Evolutionary conservation across 169 alveolate genomes (phyloP), one percentile per base, ranked within the genome.

Genomic region (Eimeria maxima): DNA sequence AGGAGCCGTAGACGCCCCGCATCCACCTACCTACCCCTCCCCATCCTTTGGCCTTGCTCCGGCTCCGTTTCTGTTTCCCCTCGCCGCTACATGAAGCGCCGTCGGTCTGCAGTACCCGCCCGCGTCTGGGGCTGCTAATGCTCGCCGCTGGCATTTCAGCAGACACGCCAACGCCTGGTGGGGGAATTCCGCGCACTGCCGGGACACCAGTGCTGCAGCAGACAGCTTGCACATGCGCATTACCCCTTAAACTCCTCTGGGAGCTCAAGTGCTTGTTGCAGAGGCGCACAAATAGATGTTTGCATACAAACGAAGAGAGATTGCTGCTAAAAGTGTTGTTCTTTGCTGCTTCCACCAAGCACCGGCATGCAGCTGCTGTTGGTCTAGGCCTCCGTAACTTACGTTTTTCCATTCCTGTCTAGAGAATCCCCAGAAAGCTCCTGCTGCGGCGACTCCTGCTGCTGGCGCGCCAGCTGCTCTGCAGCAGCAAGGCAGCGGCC

Each of bases 401-500:
- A 81, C 90, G 47, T 53, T 45, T 22, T 81, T 44, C 67, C 73
- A 38, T 45, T 53, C 47, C 45, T 45, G 45, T 81, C 90, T 8
- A 47, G 11, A 60, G 67, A 7, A 73, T 53, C 90, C 10, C 29
- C 50, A 20, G 90, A 45, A 14, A 18, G n/a, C 29, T 50, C 71
- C 20, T 4, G 24, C 29, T 45, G 67, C 24, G 71, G 90, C 22
- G 90, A 81, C 20, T 81, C 86, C 50, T 65, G 87, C 78, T 73
- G 86, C 78, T 73, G 86, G 63, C 60, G 53, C 33, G 42, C 50
- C 78, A 47, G 20, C 16, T 18, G 71, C 65, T 50, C 89, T 16
- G 67, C 95, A n/a, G 47, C 57, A 45, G 95, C 95, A 22, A 90
- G 89, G 27, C 87, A 90, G 65, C 88, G 69, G 87, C 95, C 89